Evolutionary conservation across 2,329 filamentous ascomycete species (phyloP).

Genomic region (Fusarium nisikadoi): DNA sequence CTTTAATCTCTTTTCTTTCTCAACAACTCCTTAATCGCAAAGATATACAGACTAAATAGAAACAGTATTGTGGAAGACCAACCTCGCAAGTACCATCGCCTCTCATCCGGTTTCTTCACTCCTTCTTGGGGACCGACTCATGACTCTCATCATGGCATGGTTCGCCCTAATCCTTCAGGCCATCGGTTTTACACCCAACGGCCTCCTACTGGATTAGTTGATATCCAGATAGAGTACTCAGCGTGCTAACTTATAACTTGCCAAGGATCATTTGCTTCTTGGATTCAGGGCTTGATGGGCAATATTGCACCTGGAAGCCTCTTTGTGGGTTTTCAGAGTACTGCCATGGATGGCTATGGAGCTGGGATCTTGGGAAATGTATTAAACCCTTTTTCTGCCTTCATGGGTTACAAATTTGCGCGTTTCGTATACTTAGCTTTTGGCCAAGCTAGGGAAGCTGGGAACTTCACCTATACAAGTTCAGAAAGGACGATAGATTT

Average conservation of each 20-base stretch:
- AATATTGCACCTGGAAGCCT: accelerated
- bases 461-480: not conserved
- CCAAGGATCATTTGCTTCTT: not conserved
- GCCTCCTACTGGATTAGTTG: not conserved
- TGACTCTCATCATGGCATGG: not conserved
- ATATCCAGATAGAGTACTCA: not conserved
- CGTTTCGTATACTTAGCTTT: not conserved
- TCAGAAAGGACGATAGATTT: not conserved
- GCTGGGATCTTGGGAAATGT: not conserved
- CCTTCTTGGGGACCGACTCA: not conserved
- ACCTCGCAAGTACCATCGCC: no score
- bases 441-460: not conserved
- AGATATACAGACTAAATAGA: no score
- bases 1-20: not conserved
- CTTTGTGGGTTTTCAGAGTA: not conserved
- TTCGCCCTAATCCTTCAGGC: not conserved
- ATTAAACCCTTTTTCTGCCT: not conserved
- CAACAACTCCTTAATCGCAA: not conserved
- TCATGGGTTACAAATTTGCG: not conserved
- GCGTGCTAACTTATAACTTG: not conserved
- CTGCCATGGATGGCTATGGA: not conserved
- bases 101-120: not conserved
- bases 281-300: not conserved
- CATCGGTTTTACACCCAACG: not conserved
- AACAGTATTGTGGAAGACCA: not conserved